Percentiles rank a stretch among this genome's conserved stretches.
Evolutionary conservation across 2,329 filamentous ascomycete species (phyloP).

Genomic region (Sporothrix pallida): DNA sequence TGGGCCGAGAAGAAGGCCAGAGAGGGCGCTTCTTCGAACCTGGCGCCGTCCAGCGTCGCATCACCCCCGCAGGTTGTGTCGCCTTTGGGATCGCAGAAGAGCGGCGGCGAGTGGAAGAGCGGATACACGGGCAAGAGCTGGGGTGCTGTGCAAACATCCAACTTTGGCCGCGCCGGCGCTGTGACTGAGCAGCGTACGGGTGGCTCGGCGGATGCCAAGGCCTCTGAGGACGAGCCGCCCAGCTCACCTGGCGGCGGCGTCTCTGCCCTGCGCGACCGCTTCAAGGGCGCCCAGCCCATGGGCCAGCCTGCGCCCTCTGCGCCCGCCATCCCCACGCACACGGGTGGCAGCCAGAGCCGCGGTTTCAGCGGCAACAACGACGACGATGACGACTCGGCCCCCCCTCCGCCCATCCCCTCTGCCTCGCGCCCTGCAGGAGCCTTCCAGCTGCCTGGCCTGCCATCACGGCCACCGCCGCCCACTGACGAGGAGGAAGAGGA

Average conservation of each 20-base stretch:
- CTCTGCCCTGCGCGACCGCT: conserved; percentile 78
- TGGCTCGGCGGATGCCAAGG: conserved; percentile 50
- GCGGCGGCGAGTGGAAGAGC: conserved; percentile 86
- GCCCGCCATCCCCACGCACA: conserved; percentile 45
- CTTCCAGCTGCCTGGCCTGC: conserved; percentile 79
- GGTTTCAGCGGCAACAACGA: conserved; percentile 12
- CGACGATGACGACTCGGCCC: conserved; percentile 55
- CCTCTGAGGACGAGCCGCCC: conserved; percentile 53
- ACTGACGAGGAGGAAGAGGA: conserved; percentile 62
- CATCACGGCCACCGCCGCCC: conserved; percentile 59
- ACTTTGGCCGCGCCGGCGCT: conserved; percentile 67
- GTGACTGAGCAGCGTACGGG: conserved; percentile 69
- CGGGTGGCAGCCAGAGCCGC: conserved; percentile 42
- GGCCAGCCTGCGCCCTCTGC: conserved; percentile 52
- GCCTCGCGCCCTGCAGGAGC: conserved; percentile 74
- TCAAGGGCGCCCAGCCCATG: conserved; percentile 77
- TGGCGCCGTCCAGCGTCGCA: conserved; percentile 36
- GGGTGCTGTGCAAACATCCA: conserved; percentile 78
- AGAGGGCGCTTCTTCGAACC: conserved; percentile 57
- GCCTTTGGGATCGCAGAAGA: conserved; percentile 70
- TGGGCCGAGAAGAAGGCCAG: conserved; percentile 98
- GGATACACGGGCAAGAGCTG: conserved; percentile 89
- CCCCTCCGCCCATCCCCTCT: conserved; percentile 66
- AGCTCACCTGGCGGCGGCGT: conserved; percentile 67
- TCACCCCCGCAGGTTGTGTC: conserved; percentile 47